Base-by-base conservation (phyloP, 179 eudicot species). In the Carnegiea gigantea region DNA sequence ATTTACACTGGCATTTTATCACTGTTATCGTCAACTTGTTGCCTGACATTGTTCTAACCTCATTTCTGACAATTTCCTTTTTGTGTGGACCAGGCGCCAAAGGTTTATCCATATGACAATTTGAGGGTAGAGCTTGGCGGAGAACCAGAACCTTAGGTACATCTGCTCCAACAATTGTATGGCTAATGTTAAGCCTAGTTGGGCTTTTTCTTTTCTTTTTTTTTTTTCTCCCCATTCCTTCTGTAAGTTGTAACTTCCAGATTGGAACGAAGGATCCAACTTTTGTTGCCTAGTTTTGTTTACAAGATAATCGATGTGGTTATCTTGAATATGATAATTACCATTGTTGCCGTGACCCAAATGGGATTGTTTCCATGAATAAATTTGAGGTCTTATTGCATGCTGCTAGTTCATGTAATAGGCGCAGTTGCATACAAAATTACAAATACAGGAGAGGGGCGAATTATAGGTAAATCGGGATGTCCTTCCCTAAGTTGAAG, bases 91-190 rank as follows among this genome's bases (percentile, higher is more conserved):
- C 91, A 92, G 98, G 82, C 89, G 36, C 97, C 98, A 48, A 92
- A 94, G 85, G 94, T 94, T 17, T 92, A 79, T 82, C 98, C 97
- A 36, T 93, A 93, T 73, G 97, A 94, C 91, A 94, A 92, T 80
- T 88, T 94, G 78, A 88, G 92, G 88, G 95, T 86, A 80, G 95
- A 94, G 90, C 98, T 94, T 62, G 98, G 98, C 8, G 97, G 89
- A 83, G 95, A 94, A 75, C 95, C 97, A 82, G 95, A 94, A 77
- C 93, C 97, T 70, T 92, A 83, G 77, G 73, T 62, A 80, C 64
- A 40, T 44, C 74, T 59, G 23, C 54, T 36, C n/a, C 73, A 15
- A 70, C 43, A 30, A 17, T 36, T 70, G 28, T 13, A 13, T 14
- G n/a, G 36, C 73, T 10, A 17, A 13, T 70, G 18, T 36, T 33